Percentiles rank a stretch among this genome's conserved stretches.
Conservation (phyloP, 2,329 filamentous ascomycete genomes). For the Chaetomiaceae sp. region DNA sequence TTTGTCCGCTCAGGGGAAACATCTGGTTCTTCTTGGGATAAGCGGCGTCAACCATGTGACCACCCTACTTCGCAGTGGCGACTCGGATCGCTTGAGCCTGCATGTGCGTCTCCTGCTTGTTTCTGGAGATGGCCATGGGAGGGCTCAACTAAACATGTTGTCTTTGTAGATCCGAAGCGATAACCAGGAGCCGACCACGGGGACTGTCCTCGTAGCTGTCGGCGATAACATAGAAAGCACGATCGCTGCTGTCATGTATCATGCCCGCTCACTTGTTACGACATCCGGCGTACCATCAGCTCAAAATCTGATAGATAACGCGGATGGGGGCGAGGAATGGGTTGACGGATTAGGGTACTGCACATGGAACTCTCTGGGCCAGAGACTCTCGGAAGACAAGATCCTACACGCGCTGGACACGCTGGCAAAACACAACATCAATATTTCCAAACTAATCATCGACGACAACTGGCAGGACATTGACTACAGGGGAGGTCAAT, state of each 20-base stretch:
- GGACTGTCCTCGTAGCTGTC: constrained; percentile 63
- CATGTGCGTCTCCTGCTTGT: constrained; percentile 42
- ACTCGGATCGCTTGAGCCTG: constrained; percentile 60
- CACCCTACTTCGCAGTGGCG: constrained; percentile 60
- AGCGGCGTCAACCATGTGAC: constrained; percentile 67
- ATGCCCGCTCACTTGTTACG: constrained; percentile 63
- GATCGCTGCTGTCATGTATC: constrained; percentile 77
- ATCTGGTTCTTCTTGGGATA: constrained; percentile 71
- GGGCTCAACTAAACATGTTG: not conserved
- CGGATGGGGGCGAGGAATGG: constrained; percentile 61
- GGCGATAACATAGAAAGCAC: constrained; percentile 68
- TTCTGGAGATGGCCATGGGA: not conserved
- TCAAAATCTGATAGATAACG: constrained; percentile 41
- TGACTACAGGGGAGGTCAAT: constrained; percentile 46
- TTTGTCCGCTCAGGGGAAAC: constrained; percentile 61
- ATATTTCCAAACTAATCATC: constrained; percentile 81
- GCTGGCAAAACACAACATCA: constrained; percentile 65
- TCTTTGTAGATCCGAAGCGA: constrained; percentile 59
- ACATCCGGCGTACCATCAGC: constrained; percentile 37
- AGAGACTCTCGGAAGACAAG: constrained; percentile 73
- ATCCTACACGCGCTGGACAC: constrained; percentile 68
- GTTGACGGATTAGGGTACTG: constrained; percentile 92
- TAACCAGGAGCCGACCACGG: constrained; percentile 44
- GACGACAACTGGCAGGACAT: constrained; percentile 95
- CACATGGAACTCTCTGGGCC: constrained; percentile 92